Conservation (phyloP, 2,329 filamentous ascomycete species). For the Rhytidhysteron rufulum region DNA sequence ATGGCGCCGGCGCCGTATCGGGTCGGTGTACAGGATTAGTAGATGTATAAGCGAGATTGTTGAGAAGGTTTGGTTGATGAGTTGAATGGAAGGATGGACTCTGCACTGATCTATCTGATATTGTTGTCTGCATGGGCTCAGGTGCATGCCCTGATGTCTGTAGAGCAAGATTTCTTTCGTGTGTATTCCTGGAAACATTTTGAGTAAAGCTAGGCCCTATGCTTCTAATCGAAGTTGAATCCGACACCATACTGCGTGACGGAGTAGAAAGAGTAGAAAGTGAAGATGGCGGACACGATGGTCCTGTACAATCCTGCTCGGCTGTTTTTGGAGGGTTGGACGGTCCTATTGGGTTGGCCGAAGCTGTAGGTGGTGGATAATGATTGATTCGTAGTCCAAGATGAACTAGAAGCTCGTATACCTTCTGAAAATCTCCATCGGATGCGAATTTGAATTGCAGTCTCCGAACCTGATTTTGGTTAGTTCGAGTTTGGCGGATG, state of each 20-base stretch:
- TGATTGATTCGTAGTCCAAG: slow-evolving; percentile 31
- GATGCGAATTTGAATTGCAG: slow-evolving; percentile 43
- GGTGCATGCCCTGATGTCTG: too few relatives aligned
- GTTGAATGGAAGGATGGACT: too few relatives aligned
- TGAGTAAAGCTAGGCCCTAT: too few relatives aligned
- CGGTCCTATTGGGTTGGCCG: slow-evolving; percentile 3
- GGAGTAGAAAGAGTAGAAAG: background rate
- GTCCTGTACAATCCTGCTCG: slow-evolving; percentile 6
- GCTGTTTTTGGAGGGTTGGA: slow-evolving; percentile 4
- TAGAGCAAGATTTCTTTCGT: too few relatives aligned
- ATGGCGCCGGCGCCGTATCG: too few relatives aligned
- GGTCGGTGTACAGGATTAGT: too few relatives aligned
- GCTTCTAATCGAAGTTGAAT: background rate
- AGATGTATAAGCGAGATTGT: too few relatives aligned
- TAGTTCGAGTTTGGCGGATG: too few relatives aligned
- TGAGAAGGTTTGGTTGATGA: too few relatives aligned
- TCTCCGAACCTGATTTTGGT: slow-evolving; percentile 38
- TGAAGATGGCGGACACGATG: slow-evolving; percentile 22
- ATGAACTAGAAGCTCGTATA: slow-evolving; percentile 26
- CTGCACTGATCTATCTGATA: too few relatives aligned
- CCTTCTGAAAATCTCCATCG: slow-evolving; percentile 33
- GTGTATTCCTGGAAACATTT: too few relatives aligned
- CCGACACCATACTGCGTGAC: background rate
- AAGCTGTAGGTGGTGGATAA: slow-evolving; percentile 11
- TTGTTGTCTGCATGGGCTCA: too few relatives aligned